Base-by-base conservation (phyloP, 495 filamentous ascomycete species). In the Thozetella sp. region DNA sequence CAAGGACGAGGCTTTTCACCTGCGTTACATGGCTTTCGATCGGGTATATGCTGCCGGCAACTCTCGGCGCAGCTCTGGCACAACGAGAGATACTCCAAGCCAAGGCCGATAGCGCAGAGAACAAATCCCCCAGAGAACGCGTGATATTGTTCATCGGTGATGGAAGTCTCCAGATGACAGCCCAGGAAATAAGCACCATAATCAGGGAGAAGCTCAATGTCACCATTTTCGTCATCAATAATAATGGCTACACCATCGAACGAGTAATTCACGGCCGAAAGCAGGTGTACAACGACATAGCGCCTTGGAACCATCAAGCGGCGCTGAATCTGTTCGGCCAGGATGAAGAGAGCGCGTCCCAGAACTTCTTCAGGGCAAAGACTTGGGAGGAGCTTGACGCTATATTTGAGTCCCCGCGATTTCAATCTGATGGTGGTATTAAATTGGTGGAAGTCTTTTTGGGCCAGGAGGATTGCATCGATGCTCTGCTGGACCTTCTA, bases 1-100 rank as follows among this genome's bases (percentile, higher is more conserved):
- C 77, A 30, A 74, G 82, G 54, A 87, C 90, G 2, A 86, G 80
- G 2, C 86, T 85, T 25, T 83, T 93, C 63, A 88, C 82, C 30
- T 89, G 92, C 63, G 88, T 91, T 0, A 82, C 92, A 13, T 92
- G 89, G 88, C 87, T 89, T 25, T 88, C 83, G 51, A 93, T 93
- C 61, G 90, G 87, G 0, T 91, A 88, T 59, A 84, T 87, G 2
- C 79, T 89, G 48, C 87, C 88, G n/a, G 84, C 88, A 13, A 84
- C 84, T 52, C 86, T 88, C 64, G 88, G 88, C 48, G 88, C 88
- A 11, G 83, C 84, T 4, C 68, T 90, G 26, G 88, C 88, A 17
- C 81, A 84, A 20, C 6, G n/a, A 19, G 43, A 48, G 43, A 11
- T 11, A n/a, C n/a, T 9, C 43, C 43, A 48, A 20, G 30, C 30